A percentile compares a stretch with the other conserved stretches of the same genome.
These are phyloP conservation scores for Penicillium sp. DNA, from an alignment of 2,329 filamentous ascomycete species.

Conservation along the genomic window DNA sequence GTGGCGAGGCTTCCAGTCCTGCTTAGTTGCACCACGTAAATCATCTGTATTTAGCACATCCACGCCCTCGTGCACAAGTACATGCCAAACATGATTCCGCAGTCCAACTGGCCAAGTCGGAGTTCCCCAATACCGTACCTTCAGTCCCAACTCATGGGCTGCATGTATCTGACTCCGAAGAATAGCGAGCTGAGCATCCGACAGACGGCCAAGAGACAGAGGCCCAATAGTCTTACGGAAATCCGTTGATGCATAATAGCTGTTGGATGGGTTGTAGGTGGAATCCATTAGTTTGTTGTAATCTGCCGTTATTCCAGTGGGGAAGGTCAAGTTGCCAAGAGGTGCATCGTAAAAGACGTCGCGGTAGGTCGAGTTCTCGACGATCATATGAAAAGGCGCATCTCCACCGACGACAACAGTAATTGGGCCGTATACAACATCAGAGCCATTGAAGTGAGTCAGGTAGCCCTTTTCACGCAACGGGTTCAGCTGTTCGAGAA, in stretches of 20 bases:
- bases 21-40: constrained; percentile 48
- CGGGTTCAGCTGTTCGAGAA: constrained; percentile 40
- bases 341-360: constrained; percentile 54
- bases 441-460: constrained; percentile 45
- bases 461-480: constrained; percentile 47
- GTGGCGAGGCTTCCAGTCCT: constrained; percentile 38
- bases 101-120: constrained; percentile 58
- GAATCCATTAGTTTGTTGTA: not conserved
- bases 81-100: constrained; percentile 58
- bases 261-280: constrained; percentile 57
- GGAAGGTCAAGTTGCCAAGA: constrained; percentile 30
- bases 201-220: constrained; percentile 51
- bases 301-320: not conserved
- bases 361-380: constrained; percentile 42
- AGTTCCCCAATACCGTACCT: constrained; percentile 61
- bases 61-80: constrained; percentile 57
- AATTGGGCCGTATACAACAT: constrained; percentile 40
- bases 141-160: constrained; percentile 55
- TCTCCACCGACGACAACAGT: constrained; percentile 52
- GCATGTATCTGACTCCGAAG: constrained; percentile 49
- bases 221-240: constrained; percentile 57
- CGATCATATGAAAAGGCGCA: constrained; percentile 43
- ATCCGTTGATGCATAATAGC: constrained; percentile 64
- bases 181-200: constrained; percentile 44
- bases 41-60: constrained; percentile 65